Conservation (phyloP, 2,329 filamentous ascomycete species). For the Periconia sp. region DNA sequence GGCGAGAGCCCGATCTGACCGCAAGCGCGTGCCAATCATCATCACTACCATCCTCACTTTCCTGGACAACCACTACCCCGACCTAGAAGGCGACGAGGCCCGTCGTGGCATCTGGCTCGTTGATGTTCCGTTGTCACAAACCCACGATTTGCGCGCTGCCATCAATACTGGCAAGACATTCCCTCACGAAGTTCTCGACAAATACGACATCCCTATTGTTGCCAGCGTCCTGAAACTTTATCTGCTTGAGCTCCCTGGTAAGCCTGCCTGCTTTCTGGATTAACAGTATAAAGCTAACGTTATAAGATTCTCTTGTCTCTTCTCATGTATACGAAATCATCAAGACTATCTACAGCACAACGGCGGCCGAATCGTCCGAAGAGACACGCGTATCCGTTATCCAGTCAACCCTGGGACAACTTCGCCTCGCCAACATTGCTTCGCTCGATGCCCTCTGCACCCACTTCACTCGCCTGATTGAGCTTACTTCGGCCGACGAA, state of each 20-base stretch:
- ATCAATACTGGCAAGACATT: slow-evolving; percentile 88
- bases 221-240: slow-evolving; percentile 93
- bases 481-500: slow-evolving; percentile 94
- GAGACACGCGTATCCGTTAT: slow-evolving; percentile 83
- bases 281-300: slow-evolving; percentile 18
- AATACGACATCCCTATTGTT: slow-evolving; percentile 92
- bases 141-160: slow-evolving; percentile 77
- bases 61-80: slow-evolving; percentile 94
- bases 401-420: slow-evolving; percentile 91
- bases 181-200: slow-evolving; percentile 73
- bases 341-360: slow-evolving; percentile 91
- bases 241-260: slow-evolving; percentile 89
- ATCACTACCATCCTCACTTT: slow-evolving; percentile 93
- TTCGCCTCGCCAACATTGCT: slow-evolving; percentile 94
- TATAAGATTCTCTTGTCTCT: slow-evolving; percentile 89
- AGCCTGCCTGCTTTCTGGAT: slow-evolving; percentile 30
- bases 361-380: slow-evolving; percentile 68
- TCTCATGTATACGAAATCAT: slow-evolving; percentile 99
- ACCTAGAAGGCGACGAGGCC: slow-evolving; percentile 94
- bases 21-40: slow-evolving; percentile 90
- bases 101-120: slow-evolving; percentile 91
- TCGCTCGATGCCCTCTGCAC: slow-evolving; percentile 98
- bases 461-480: slow-evolving; percentile 94
- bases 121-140: slow-evolving; percentile 82
- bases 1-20: slow-evolving; percentile 85